These are phyloP conservation scores for Dendrocalamus latiflorus DNA, from an alignment of 202 grass and related monocot genomes.

Conservation along the genomic window DNA sequence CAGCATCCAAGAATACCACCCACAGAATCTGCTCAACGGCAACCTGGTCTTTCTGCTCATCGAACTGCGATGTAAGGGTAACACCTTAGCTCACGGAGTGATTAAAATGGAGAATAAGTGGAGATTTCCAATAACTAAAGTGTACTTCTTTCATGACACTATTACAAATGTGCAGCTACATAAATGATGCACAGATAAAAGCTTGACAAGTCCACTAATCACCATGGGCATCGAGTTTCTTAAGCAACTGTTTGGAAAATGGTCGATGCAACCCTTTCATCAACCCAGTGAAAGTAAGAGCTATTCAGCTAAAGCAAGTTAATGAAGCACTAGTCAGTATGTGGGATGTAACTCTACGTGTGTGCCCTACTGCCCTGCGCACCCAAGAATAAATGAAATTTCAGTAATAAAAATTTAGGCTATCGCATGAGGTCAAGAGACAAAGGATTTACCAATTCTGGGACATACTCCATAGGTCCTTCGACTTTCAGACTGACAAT, in stretches of 20 bases:
- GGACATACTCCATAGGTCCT: constrained; percentile 68
- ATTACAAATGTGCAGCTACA: neutral
- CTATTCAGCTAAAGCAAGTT: neutral
- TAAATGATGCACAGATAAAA: no score
- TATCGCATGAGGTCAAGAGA: neutral
- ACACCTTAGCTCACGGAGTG: neutral
- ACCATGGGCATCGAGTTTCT: neutral
- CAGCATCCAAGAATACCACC: constrained; percentile 91
- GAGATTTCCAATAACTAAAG: neutral
- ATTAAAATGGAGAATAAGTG: neutral
- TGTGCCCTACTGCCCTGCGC: neutral
- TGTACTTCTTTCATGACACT: neutral
- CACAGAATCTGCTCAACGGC: constrained; percentile 88
- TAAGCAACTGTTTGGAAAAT: neutral
- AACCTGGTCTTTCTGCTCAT: constrained; percentile 90
- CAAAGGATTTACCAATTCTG: constrained; percentile 59
- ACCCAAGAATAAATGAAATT: neutral
- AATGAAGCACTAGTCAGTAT: neutral
- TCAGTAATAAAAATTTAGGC: neutral
- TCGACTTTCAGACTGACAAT: constrained; percentile 82
- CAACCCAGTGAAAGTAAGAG: neutral
- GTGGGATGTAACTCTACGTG: neutral
- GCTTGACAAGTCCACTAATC: neutral
- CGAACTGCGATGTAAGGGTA: constrained; percentile 51
- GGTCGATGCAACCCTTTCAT: neutral